Percentiles rank a stretch among this genome's conserved stretches.
Conservation (phyloP, 345 rosid genomes). For the Geranium brycei region DNA sequence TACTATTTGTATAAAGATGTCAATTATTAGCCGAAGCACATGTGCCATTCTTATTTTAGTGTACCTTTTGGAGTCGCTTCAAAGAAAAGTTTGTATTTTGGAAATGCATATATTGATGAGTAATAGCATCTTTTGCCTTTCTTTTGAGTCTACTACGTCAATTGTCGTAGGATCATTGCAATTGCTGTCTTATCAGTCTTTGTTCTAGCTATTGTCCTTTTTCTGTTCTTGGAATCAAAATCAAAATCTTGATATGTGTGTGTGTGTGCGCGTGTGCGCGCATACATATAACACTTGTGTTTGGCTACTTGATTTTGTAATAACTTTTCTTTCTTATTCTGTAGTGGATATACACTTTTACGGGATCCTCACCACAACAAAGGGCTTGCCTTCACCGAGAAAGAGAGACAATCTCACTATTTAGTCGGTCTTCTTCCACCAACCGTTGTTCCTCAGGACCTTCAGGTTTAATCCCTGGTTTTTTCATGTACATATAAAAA, state of each 20-base stretch:
- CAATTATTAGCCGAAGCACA: not conserved
- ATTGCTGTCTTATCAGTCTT: too few species aligned
- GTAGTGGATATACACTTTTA: conserved; percentile 78
- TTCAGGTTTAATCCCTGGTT: conserved; percentile 42
- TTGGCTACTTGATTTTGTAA: not conserved
- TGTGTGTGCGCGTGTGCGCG: too few species aligned
- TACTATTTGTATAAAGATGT: too few species aligned
- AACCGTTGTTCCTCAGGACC: conserved; percentile 62
- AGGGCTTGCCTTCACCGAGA: conserved; percentile 73
- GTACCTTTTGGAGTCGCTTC: too few species aligned
- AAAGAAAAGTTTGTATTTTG: too few species aligned
- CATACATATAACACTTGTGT: too few species aligned
- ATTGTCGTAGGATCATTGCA: too few species aligned
- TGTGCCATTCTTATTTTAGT: not conserved
- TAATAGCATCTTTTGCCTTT: too few species aligned
- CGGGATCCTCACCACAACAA: conserved; percentile 97
- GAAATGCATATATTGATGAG: too few species aligned
- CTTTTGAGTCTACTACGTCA: not conserved
- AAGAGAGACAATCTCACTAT: conserved; percentile 83
- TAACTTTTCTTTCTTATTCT: conserved; percentile 5
- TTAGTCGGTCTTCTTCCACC: conserved; percentile 93
- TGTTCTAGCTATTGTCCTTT: not conserved
- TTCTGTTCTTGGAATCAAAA: not conserved
- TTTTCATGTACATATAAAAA: too few species aligned
- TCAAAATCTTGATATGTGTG: too few species aligned